A percentile compares a stretch with the other conserved stretches of the same genome.
phyloP scores from a whole-genome alignment of 805 yeast genomes.

The Spathaspora passalidarum region DNA sequence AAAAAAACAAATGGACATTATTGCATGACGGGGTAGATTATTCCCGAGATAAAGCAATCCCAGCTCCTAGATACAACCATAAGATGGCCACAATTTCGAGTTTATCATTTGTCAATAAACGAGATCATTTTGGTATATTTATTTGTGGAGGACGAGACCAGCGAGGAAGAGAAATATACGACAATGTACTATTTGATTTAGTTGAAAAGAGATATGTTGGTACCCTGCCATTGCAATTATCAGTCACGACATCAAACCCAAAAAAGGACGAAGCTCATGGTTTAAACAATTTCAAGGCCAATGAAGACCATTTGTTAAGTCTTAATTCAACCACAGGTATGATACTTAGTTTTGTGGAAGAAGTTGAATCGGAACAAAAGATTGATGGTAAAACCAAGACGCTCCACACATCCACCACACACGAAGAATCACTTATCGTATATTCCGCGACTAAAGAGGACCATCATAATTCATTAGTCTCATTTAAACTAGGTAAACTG shows the following conservation, averaged over 20 bases:
- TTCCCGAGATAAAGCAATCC: slow-evolving; percentile 18
- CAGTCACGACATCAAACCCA: slow-evolving; percentile 11
- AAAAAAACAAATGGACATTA: slow-evolving; percentile 51
- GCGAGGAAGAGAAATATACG: slow-evolving; percentile 27
- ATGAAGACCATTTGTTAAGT: slow-evolving; percentile 17
- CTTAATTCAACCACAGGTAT: slow-evolving; percentile 33
- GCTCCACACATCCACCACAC: neutral
- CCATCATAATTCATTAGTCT: slow-evolving; percentile 27
- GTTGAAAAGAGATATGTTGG: slow-evolving; percentile 34
- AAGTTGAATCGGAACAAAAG: slow-evolving; percentile 14
- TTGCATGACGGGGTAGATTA: slow-evolving; percentile 34
- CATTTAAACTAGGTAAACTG: slow-evolving; percentile 33
- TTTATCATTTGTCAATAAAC: slow-evolving; percentile 32
- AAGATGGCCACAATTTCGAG: slow-evolving; percentile 42
- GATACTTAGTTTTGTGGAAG: slow-evolving; percentile 28
- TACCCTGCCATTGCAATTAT: slow-evolving; percentile 15
- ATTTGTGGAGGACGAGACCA: slow-evolving; percentile 53
- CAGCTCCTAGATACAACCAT: slow-evolving; percentile 51
- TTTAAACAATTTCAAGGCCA: slow-evolving; percentile 11
- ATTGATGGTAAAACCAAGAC: neutral
- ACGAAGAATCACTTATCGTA: slow-evolving; percentile 28
- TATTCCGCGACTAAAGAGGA: slow-evolving; percentile 27
- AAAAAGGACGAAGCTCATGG: slow-evolving; percentile 12
- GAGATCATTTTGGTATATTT: slow-evolving; percentile 46
- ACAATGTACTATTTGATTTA: slow-evolving; percentile 44